phyloP scores from a whole-genome alignment of 73 alveolate species.

The Paramecium sexaurelia region DNA sequence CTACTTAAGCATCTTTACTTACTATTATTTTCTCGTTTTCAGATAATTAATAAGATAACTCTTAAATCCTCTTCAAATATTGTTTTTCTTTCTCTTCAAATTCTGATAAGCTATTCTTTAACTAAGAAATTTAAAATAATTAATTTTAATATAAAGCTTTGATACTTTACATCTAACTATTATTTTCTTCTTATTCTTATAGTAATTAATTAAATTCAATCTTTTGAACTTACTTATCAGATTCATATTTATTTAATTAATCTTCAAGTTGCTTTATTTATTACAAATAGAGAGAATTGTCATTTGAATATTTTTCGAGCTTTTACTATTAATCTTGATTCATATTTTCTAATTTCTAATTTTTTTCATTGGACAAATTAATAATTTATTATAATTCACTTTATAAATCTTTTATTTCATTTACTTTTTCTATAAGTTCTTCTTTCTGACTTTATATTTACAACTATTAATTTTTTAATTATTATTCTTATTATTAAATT shows the following conservation, averaged over 20 bases:
- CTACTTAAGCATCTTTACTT: not conserved
- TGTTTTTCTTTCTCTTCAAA: not conserved
- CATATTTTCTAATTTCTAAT: not conserved
- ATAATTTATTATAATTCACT: not conserved
- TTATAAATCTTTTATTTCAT: not conserved
- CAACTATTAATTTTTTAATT: not conserved
- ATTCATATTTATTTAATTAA: not conserved
- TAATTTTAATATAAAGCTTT: not conserved
- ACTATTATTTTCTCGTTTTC: not conserved
- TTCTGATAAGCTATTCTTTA: not conserved
- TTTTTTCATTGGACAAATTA: not conserved
- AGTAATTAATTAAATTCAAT: not conserved
- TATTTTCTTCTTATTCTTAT: not conserved
- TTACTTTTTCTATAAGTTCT: not conserved
- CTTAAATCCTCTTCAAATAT: not conserved
- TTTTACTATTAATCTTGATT: not conserved
- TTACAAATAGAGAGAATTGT: not conserved
- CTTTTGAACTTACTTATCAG: not conserved
- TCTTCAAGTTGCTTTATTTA: not conserved
- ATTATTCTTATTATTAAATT: not conserved
- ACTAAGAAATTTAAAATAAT: not conserved
- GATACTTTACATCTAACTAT: not conserved
- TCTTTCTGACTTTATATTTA: not conserved
- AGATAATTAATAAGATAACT: not conserved
- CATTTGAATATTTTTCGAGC: not conserved